Percentiles rank a stretch among this genome's conserved stretches.
Conservation (phyloP, 176 grass and related monocot genomes). For the Bonia amplexicaulis region DNA sequence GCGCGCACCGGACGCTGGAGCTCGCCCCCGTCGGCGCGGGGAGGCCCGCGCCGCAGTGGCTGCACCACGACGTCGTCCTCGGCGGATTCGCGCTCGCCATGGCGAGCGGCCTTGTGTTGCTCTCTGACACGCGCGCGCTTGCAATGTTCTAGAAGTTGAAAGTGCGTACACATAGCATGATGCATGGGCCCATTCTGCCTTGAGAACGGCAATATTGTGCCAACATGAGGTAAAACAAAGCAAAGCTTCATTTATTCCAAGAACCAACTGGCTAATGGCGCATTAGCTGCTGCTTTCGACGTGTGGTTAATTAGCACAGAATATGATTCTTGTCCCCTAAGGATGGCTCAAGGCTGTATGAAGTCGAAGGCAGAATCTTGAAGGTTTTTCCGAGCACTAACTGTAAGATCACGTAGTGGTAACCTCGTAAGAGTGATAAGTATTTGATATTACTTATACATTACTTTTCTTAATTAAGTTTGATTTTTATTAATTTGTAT, state of each 20-base stretch:
- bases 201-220: neutral
- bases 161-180: neutral
- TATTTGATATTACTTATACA: too few species aligned
- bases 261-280: neutral
- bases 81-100: constrained; percentile 26
- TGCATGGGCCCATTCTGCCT: neutral
- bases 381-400: neutral
- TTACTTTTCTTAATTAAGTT: too few species aligned
- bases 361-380: neutral
- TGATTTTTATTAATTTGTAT: too few species aligned
- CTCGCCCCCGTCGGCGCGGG: neutral
- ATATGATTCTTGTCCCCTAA: constrained; percentile 8
- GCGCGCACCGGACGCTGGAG: constrained; percentile 36
- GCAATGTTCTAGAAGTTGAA: neutral
- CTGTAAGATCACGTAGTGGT: too few species aligned
- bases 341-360: neutral
- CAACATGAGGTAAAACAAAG: neutral
- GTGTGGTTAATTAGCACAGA: neutral
- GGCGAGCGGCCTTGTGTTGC: constrained; percentile 15
- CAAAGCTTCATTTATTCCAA: constrained; percentile 26
- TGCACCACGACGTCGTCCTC: constrained; percentile 32
- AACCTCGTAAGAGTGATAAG: too few species aligned
- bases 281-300: neutral
- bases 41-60: constrained; percentile 39
- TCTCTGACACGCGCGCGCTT: neutral